These are phyloP conservation scores for Russula abietina DNA, from an alignment of 768 basidiomycete species.

Conservation along the genomic window DNA sequence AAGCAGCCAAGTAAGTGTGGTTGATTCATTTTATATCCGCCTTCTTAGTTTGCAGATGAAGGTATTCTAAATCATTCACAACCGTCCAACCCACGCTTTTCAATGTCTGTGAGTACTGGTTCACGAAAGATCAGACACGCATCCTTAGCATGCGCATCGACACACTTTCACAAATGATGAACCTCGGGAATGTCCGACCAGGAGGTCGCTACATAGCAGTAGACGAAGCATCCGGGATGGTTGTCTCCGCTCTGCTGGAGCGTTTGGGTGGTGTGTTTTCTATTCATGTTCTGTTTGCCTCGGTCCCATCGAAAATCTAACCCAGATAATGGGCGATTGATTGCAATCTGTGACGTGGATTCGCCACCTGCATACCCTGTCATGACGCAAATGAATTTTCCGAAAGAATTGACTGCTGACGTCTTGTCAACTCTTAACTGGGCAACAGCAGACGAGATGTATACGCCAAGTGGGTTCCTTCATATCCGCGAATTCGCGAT, in stretches of 20 bases:
- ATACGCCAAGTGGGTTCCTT: slow-evolving; percentile 48
- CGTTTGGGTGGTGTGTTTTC: slow-evolving; percentile 66
- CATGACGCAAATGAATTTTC: slow-evolving; percentile 81
- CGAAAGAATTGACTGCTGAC: slow-evolving; percentile 43
- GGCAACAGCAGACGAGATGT: slow-evolving; percentile 78
- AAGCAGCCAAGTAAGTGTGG: slow-evolving; percentile 82
- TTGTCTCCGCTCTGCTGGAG: slow-evolving; percentile 81
- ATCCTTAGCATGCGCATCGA: slow-evolving; percentile 84
- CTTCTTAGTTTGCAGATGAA: slow-evolving; percentile 32
- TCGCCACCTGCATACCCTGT: slow-evolving; percentile 90
- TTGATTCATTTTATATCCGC: background rate
- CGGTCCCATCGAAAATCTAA: slow-evolving; percentile 2
- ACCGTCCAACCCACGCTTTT: slow-evolving; percentile 82
- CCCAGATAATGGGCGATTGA: slow-evolving; percentile 69
- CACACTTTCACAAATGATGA: slow-evolving; percentile 82
- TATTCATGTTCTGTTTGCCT: background rate
- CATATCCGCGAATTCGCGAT: slow-evolving; percentile 2
- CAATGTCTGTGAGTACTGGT: slow-evolving; percentile 89
- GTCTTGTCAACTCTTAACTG: slow-evolving; percentile 76
- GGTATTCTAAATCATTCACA: slow-evolving; percentile 82
- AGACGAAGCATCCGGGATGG: slow-evolving; percentile 85
- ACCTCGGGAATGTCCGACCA: slow-evolving; percentile 73
- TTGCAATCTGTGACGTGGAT: slow-evolving; percentile 84
- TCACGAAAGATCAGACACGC: slow-evolving; percentile 71
- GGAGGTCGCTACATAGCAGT: slow-evolving; percentile 85